phyloP scores from a whole-genome alignment of 2,329 filamentous ascomycete species.

The Colletotrichum lentis region DNA sequence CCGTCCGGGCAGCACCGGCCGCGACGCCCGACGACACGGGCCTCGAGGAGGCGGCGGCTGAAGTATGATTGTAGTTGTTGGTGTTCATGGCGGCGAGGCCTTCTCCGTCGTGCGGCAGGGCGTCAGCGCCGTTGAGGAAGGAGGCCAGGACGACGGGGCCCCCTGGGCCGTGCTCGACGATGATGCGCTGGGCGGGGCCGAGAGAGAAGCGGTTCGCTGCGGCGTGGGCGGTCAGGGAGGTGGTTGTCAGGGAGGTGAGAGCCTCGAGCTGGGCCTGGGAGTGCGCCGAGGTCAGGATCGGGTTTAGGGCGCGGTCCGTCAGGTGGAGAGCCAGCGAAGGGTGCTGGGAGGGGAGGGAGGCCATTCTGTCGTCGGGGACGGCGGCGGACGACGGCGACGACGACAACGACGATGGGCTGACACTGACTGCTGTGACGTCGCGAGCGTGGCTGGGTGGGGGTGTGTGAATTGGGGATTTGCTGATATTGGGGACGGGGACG shows the following conservation, averaged over 20 bases:
- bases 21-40: slow-evolving; percentile 16
- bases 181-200: slow-evolving; percentile 63
- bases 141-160: slow-evolving; percentile 56
- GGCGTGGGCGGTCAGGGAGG: slow-evolving; percentile 62
- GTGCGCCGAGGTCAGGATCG: slow-evolving; percentile 63
- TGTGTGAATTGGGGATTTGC: background rate
- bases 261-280: slow-evolving; percentile 56
- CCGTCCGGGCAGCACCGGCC: slow-evolving; percentile 16
- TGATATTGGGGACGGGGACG: background rate
- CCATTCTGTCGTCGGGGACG: slow-evolving; percentile 46
- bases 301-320: slow-evolving; percentile 64
- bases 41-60: slow-evolving; percentile 19
- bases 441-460: background rate
- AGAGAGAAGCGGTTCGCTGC: slow-evolving; percentile 62
- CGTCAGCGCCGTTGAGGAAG: slow-evolving; percentile 53
- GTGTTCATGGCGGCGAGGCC: slow-evolving; percentile 11
- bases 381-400: background rate
- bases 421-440: background rate
- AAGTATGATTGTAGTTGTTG: slow-evolving; percentile 11
- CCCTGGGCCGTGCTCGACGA: slow-evolving; percentile 62
- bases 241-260: slow-evolving; percentile 61
- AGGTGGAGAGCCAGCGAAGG: slow-evolving; percentile 64
- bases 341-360: slow-evolving; percentile 57
- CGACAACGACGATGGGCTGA: background rate
- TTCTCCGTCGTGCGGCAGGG: slow-evolving; percentile 30